Percentiles rank a stretch among this genome's conserved stretches.
phyloP scores from a whole-genome alignment of 2,329 filamentous ascomycete species.

The Botrytis tulipae region DNA sequence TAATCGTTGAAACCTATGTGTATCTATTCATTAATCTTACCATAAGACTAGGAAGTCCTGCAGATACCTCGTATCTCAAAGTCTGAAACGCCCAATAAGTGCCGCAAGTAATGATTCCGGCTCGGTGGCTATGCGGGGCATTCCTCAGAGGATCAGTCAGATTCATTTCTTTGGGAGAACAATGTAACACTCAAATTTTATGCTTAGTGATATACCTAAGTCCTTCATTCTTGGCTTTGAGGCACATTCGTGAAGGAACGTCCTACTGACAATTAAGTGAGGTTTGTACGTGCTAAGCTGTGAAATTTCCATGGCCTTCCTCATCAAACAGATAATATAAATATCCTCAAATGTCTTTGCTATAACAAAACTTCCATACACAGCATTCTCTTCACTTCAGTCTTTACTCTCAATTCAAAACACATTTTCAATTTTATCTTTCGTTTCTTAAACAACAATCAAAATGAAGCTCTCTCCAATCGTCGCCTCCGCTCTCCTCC shows the following conservation, averaged over 20 bases:
- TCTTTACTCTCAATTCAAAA: neutral
- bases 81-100: neutral
- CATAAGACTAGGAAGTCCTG: neutral
- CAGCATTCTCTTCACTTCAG: neutral
- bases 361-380: neutral
- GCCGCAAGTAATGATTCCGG: neutral
- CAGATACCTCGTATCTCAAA: neutral
- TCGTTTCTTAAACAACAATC: neutral
- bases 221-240: neutral
- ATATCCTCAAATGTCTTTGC: neutral
- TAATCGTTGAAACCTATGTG: fast-evolving
- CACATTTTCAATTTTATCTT: neutral
- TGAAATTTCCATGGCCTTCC: neutral
- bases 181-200: neutral
- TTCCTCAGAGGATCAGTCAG: neutral
- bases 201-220: neutral
- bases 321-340: neutral
- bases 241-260: neutral
- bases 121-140: neutral
- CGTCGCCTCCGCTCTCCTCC: neutral
- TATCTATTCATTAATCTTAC: neutral
- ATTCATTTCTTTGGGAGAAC: neutral
- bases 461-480: conserved; percentile 5
- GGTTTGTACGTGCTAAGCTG: neutral
- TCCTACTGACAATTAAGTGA: neutral